Conservation (phyloP, 2,329 filamentous ascomycete species). For the Pseudovirgaria hyperparasitica region DNA sequence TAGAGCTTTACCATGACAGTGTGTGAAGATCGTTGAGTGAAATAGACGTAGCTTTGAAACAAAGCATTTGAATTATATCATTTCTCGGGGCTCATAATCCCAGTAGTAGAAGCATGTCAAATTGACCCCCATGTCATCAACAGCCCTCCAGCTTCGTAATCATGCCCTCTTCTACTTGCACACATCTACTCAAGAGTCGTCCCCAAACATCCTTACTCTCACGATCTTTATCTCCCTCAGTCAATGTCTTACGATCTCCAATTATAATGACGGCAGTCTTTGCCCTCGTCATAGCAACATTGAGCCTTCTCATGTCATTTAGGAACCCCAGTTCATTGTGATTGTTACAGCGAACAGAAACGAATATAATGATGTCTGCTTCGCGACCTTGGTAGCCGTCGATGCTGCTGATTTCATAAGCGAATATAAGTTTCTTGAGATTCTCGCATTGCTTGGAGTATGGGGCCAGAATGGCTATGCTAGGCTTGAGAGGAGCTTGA, state of each 20-base stretch:
- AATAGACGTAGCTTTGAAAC: too few species aligned
- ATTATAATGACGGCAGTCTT: slow-evolving; percentile 20
- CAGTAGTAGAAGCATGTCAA: too few species aligned
- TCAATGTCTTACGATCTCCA: slow-evolving; percentile 10
- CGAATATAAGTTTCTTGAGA: slow-evolving; percentile 13
- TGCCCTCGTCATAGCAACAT: slow-evolving; percentile 29
- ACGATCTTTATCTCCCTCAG: slow-evolving; percentile 8
- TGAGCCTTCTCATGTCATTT: slow-evolving; percentile 28
- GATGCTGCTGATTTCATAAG: slow-evolving; percentile 25
- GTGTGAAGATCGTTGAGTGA: too few species aligned
- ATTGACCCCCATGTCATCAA: too few species aligned
- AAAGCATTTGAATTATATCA: too few species aligned
- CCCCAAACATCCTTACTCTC: slow-evolving; percentile 10
- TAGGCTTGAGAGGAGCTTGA: slow-evolving; percentile 1
- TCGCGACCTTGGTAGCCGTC: slow-evolving; percentile 33
- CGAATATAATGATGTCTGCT: slow-evolving; percentile 31
- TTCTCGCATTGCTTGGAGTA: slow-evolving; percentile 26
- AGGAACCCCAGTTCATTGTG: slow-evolving; percentile 27
- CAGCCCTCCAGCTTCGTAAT: not conserved
- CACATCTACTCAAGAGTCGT: slow-evolving; percentile 8
- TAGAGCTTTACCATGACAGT: too few species aligned
- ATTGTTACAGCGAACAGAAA: slow-evolving; percentile 30
- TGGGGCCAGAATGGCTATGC: slow-evolving; percentile 28
- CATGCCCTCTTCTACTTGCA: not conserved
- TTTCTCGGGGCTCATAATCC: too few species aligned